Conservation (phyloP, 805 yeast species). For the Wickerhamomyces pijperi region DNA sequence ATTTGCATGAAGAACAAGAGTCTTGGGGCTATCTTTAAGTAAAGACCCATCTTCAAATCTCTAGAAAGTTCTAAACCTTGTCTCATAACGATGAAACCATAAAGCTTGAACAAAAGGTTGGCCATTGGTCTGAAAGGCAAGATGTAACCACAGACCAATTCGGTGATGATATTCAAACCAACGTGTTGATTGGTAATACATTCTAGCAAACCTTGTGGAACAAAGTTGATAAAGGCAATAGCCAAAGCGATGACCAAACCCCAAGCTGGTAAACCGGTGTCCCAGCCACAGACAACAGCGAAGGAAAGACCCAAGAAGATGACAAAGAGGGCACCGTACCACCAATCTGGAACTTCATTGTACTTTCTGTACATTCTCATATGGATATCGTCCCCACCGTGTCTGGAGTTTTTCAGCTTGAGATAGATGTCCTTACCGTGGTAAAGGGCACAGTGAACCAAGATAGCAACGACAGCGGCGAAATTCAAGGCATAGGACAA, state of each 20-base stretch:
- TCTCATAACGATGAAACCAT: slow-evolving; percentile 41
- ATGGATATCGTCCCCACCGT: slow-evolving; percentile 36
- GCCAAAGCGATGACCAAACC: slow-evolving; percentile 44
- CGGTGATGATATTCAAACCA: slow-evolving; percentile 50
- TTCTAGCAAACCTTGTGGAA: slow-evolving; percentile 48
- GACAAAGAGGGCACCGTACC: slow-evolving; percentile 22
- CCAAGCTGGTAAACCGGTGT: slow-evolving; percentile 54
- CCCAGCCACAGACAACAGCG: slow-evolving; percentile 24
- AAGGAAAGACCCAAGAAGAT: slow-evolving; percentile 19
- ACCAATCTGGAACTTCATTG: slow-evolving; percentile 58
- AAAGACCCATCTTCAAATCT: slow-evolving; percentile 46
- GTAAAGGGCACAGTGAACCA: slow-evolving; percentile 45
- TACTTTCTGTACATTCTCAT: slow-evolving; percentile 42
- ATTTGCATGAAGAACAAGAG: slow-evolving; percentile 37
- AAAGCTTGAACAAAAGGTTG: slow-evolving; percentile 40
- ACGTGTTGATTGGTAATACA: slow-evolving; percentile 44
- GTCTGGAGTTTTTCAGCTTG: slow-evolving; percentile 25
- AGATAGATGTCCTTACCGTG: slow-evolving; percentile 43
- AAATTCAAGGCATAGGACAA: slow-evolving; percentile 45
- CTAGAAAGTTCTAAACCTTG: slow-evolving; percentile 41
- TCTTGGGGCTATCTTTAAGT: slow-evolving; percentile 47
- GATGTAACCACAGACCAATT: slow-evolving; percentile 48
- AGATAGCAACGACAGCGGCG: slow-evolving; percentile 53
- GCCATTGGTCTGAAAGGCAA: slow-evolving; percentile 47
- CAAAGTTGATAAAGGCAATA: slow-evolving; percentile 40